Evolutionary conservation across 805 yeast species (phyloP).

Genomic region (Candida silvicultrix): DNA sequence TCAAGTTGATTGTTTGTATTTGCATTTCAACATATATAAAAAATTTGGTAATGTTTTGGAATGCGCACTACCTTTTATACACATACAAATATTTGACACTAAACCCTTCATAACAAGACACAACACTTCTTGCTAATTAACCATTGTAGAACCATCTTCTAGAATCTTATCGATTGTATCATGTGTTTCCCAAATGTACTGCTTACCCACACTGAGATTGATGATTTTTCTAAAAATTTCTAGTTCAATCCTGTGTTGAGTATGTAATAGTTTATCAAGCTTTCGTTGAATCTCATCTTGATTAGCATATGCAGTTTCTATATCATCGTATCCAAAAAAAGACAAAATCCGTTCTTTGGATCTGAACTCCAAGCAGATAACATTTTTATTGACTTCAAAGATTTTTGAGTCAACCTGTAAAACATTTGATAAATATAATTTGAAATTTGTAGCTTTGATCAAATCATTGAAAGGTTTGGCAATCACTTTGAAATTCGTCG

Average conservation of each 20-base stretch:
- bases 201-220: slow-evolving; percentile 6
- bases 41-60: too few species aligned
- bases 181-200: slow-evolving; percentile 8
- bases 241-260: not conserved
- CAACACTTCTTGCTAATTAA: too few species aligned
- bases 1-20: too few species aligned
- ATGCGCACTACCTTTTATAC: too few species aligned
- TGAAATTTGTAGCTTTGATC: slow-evolving; percentile 7
- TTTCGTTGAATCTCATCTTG: not conserved
- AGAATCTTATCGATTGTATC: slow-evolving; percentile 7
- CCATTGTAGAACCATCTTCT: too few species aligned
- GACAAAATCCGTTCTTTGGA: slow-evolving; percentile 7
- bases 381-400: slow-evolving; percentile 10
- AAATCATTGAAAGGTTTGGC: slow-evolving; percentile 10
- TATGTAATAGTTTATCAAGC: not conserved
- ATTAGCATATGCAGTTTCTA: slow-evolving; percentile 1
- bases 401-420: not conserved
- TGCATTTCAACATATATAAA: too few species aligned
- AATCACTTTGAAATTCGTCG: slow-evolving; percentile 5
- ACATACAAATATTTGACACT: too few species aligned
- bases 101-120: too few species aligned
- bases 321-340: slow-evolving; percentile 8
- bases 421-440: slow-evolving; percentile 12
- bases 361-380: slow-evolving; percentile 10
- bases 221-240: slow-evolving; percentile 1